Conservation (phyloP, 495 filamentous ascomycete genomes). For the Sordaria brevicollis region DNA sequence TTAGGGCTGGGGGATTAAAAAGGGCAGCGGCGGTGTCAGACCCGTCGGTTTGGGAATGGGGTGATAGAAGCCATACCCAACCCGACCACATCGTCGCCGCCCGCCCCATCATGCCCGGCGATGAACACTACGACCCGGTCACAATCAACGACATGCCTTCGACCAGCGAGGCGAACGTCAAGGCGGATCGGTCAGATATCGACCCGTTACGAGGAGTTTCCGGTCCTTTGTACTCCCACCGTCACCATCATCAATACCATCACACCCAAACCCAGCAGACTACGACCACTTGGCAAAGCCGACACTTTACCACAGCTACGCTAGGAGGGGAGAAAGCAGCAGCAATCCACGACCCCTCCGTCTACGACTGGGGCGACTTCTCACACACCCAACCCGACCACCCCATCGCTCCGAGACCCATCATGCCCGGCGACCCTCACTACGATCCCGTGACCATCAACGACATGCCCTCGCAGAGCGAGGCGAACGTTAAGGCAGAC, state of each 20-base stretch:
- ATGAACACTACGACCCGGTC: background rate
- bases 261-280: background rate
- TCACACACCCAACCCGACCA: background rate
- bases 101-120: background rate
- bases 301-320: too few species aligned
- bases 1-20: background rate
- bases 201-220: background rate
- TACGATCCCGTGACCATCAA: slow-evolving; percentile 4
- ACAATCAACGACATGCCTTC: slow-evolving; percentile 18
- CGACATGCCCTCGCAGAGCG: slow-evolving; percentile 19
- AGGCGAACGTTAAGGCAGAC: slow-evolving; percentile 19
- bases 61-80: background rate
- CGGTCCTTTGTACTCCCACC: background rate
- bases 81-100: background rate
- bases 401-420: background rate
- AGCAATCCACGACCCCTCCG: background rate
- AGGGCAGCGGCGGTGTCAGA: background rate
- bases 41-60: background rate
- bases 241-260: background rate
- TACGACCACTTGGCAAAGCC: too few species aligned
- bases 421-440: background rate
- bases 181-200: slow-evolving; percentile 15
- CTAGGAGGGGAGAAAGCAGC: too few species aligned
- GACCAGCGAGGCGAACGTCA: slow-evolving; percentile 18
- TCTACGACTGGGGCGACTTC: background rate